Evolutionary conservation across 2,329 filamentous ascomycete genomes (phyloP), one percentile per base, ranked within the genome.

Genomic region (Xylariales sp.): DNA sequence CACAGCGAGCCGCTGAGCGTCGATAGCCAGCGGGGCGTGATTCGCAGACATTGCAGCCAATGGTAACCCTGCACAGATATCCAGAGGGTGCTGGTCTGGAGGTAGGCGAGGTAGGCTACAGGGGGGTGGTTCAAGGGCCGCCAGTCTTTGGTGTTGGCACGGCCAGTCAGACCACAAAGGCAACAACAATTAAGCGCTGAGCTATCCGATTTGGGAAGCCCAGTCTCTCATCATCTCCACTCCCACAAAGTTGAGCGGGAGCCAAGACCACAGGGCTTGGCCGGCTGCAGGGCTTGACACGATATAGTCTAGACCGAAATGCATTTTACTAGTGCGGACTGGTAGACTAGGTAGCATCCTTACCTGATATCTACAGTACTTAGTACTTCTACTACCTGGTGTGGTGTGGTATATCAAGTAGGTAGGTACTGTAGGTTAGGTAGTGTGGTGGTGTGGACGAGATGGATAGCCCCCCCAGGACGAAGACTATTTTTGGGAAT

Each of bases 1-100:
- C 59, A 73, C 63, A 73, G 76, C 76, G 75, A 76, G 71, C 73
- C 77, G 76, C 77, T 71, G 71, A 66, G 67, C 68, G 62, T 69
- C 70, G 73, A 68, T 69, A 66, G 69, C 66, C 64, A 68, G 68
- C 67, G 58, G 68, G 68, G 62, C 52, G 64, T 78, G 76, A 78
- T 78, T 77, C 69, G 74, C 50, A 28, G 56, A 41, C 50, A 50
- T 34, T 3, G 43, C 58, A 68, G 66, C 76, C 76, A 78, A 78
- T 78, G 49, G 68, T 45, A 63, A 18, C 39, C 0, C 16, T 39
- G 48, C 3, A 46, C 18, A 16, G 18, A 34, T 28, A 7, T 48
- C 18, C 28, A 55, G 48, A 58, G 58, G 56, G 36, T 49, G 50
- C 23, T 54, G 9, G 60, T 53, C 59, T 41, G 54, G 64, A 61